Evolutionary conservation across 1,139 yeast genomes (phyloP).

Genomic region (Yamadazyma blattariae): DNA sequence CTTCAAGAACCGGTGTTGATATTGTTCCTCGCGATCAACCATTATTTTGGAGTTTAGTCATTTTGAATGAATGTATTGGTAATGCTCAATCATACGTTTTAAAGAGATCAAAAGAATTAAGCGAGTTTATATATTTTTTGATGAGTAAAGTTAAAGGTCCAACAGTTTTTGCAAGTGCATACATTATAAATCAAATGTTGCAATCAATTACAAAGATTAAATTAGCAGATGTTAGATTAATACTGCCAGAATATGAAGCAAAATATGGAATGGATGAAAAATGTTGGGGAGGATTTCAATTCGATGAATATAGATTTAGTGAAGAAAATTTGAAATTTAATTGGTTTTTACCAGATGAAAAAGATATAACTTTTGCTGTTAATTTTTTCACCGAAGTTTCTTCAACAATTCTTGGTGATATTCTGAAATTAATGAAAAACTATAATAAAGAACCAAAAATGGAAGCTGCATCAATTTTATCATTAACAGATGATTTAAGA

Average conservation of each 20-base stretch:
- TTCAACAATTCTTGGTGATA: slow-evolving; percentile 37
- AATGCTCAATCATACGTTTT: slow-evolving; percentile 59
- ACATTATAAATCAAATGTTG: slow-evolving; percentile 62
- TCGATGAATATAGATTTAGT: slow-evolving; percentile 38
- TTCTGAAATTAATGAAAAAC: slow-evolving; percentile 37
- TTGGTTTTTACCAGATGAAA: slow-evolving; percentile 72
- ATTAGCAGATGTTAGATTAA: slow-evolving; percentile 52
- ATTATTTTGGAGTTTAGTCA: slow-evolving; percentile 68
- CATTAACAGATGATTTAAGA: slow-evolving; percentile 47
- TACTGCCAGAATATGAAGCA: slow-evolving; percentile 37
- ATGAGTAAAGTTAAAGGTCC: slow-evolving; percentile 72
- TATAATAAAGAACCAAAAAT: slow-evolving; percentile 17
- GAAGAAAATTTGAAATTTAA: slow-evolving; percentile 49
- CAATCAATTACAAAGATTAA: slow-evolving; percentile 63
- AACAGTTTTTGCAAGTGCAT: slow-evolving; percentile 42
- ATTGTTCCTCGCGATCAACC: slow-evolving; percentile 76
- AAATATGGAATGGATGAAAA: slow-evolving; percentile 40
- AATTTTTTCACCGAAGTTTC: slow-evolving; percentile 55
- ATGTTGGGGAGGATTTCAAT: slow-evolving; percentile 76
- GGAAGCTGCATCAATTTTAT: slow-evolving; percentile 20
- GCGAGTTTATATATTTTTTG: slow-evolving; percentile 48
- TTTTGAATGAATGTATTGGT: slow-evolving; percentile 69
- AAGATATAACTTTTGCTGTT: slow-evolving; percentile 61
- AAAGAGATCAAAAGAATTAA: slow-evolving; percentile 43
- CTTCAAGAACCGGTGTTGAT: slow-evolving; percentile 64